phyloP scores from a whole-genome alignment of 2,329 filamentous ascomycete species.

The Phoma sp. region DNA sequence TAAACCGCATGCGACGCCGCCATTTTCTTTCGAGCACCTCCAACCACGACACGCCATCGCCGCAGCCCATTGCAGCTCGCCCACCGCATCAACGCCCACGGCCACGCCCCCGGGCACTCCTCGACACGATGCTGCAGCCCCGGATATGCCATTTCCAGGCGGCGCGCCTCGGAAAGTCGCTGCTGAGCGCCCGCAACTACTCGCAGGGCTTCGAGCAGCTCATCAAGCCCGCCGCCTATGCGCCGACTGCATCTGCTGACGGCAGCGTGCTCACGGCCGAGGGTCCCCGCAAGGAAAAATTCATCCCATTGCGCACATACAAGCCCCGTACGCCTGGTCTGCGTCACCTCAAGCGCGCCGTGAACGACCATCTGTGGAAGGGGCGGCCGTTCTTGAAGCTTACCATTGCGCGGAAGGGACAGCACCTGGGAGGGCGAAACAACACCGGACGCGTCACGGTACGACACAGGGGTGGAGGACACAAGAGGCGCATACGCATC shows the following conservation, averaged over 20 bases:
- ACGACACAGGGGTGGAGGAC: conserved; percentile 88
- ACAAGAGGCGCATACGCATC: conserved; percentile 87
- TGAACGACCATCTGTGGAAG: conserved; percentile 98
- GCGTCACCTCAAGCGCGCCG: conserved; percentile 86
- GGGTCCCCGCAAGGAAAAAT: conserved; percentile 40
- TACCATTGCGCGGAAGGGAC: conserved; percentile 91
- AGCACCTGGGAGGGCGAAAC: conserved; percentile 91
- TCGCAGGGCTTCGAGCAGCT: conserved; percentile 48
- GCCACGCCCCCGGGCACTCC: conserved; percentile 22
- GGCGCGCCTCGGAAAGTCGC: conserved; percentile 55
- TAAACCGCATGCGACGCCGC: conserved; percentile 34
- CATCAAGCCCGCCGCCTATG: conserved; percentile 35
- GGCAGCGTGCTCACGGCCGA: conserved; percentile 28
- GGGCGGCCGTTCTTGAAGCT: conserved; percentile 81
- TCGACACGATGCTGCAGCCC: conserved; percentile 66
- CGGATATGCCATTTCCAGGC: conserved; percentile 64
- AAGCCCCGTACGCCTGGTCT: conserved; percentile 92
- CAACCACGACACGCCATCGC: conserved; percentile 29
- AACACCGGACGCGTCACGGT: conserved; percentile 85
- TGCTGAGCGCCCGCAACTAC: conserved; percentile 59
- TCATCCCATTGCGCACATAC: conserved; percentile 74
- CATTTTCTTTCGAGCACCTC: conserved; percentile 40
- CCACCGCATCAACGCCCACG: conserved; percentile 24
- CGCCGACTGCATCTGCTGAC: conserved; percentile 43
- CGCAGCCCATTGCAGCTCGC: conserved; percentile 28